Percentiles rank a stretch among this genome's conserved stretches.
These are phyloP conservation scores for Rubus parviflorus DNA, from an alignment of 306 rosid species.

Conservation along the genomic window DNA sequence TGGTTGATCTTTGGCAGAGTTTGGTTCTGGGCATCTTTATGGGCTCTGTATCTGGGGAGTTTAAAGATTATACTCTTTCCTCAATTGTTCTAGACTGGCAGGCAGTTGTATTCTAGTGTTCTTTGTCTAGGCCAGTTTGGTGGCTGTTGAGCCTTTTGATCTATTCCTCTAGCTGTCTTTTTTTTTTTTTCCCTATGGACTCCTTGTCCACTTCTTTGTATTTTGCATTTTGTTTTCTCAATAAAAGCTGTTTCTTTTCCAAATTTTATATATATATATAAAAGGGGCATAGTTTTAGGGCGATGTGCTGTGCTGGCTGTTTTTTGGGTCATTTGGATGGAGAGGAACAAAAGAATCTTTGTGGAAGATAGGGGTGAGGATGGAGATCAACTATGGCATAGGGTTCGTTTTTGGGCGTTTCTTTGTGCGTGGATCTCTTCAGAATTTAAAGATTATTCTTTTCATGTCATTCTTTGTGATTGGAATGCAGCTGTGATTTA, in stretches of 20 bases:
- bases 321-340: background rate
- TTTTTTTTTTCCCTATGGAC: background rate
- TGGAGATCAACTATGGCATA: background rate
- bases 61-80: background rate
- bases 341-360: background rate
- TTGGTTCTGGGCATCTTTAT: background rate
- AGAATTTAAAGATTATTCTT: background rate
- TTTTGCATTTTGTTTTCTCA: background rate
- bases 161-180: background rate
- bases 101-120: background rate
- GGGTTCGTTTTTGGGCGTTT: background rate
- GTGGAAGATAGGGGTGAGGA: background rate
- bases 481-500: background rate
- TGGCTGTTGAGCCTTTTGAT: background rate
- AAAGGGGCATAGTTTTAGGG: background rate
- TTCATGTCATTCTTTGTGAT: background rate
- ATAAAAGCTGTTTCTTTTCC: background rate
- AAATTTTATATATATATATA: no score
- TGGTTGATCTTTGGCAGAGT: background rate
- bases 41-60: background rate
- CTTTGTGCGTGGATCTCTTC: background rate
- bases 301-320: background rate
- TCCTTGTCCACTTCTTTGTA: background rate
- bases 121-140: background rate
- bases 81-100: background rate